Base-by-base conservation (phyloP, 805 yeast genomes). In the Diddensiella santjacobensis region DNA sequence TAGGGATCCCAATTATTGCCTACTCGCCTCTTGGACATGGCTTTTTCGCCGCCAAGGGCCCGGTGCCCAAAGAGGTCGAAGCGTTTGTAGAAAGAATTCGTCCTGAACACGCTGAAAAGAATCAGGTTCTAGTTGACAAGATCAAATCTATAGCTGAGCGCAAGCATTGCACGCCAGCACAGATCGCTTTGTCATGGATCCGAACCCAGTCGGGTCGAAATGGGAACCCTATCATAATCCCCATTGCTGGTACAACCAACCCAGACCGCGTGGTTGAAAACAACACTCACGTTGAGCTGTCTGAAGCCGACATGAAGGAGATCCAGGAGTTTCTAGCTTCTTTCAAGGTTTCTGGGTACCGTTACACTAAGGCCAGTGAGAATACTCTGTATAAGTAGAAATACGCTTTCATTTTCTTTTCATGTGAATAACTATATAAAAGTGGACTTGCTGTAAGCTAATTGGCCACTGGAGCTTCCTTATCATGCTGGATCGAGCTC, bases 1-100 rank as follows among this genome's bases (percentile, higher is more conserved):
- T 73, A 29, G 71, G 71, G 13, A 76, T 89, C 48, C 84, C 93
- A 11, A 70, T 87, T 24, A 71, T 87, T 49, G 86, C 89, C 22
- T 89, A 89, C 66, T 84, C 95, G 24, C 96, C 96, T 24, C 71
- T 89, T 47, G 83, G 89, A 6, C 75, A 86, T 58, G 96, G 96
- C 1, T 69, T 83, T 51, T 72, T 89, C 47, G 81, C 91, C 2
- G 95, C 93, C 48, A 53, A 59, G 29, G 66, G 81, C 45, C 78
- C 66, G 22, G 65, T 74, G 3, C 57, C 66, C 18, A 70, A 70
- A 38, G 82, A 77, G 38, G 91, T 84, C 58, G 49, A 80, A 46
- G 52, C 50, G 13, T 48, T 45, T 22, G 58, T 80, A 40, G 89
- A 81, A 44, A 74, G 83, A 58, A 86, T 85, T 68, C 63, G 67